Evolutionary conservation across 2,329 filamentous ascomycete genomes (phyloP), one percentile per base, ranked within the genome.

Genomic region (Talaromyces sp.): DNA sequence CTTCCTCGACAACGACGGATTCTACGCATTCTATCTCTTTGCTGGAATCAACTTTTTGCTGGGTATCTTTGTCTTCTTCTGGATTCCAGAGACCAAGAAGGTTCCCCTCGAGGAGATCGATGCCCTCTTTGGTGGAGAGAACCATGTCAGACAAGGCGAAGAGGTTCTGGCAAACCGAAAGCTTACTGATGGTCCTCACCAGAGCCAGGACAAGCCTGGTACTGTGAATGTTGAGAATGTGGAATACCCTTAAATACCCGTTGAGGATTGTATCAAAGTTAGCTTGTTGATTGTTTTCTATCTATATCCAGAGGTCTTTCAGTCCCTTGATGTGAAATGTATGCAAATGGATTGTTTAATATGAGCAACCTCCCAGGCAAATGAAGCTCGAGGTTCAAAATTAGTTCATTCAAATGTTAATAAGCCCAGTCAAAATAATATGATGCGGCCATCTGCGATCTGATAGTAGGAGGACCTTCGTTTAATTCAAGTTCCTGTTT

Each of bases 1-100:
- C 11, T 88, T 88, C 75, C 77, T 88, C 14, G 75, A 80, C 48
- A 84, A 86, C 63, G 74, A 75, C 45, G 78, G 79, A 14, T 82
- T 81, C 65, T 82, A 80, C 57, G 79, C 79, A 5, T 82, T 82
- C 58, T 82, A 81, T 68, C 79, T 82, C 74, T 82, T 82, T 52
- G 78, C 77, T 0, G 79, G 76, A 6, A 77, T 79, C 49, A 80
- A 82, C 63, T 67, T 82, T 58, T 56, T 80, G 35, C 73, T 82
- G n/a, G 74, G 72, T 13, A 33, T 71, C 30, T 82, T 80, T 51
- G 79, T 82, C 35, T 81, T 64, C 59, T 81, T 81, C 67, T 73
- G 75, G 53, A 70, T 82, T 45, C 80, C 80, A 6, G 80, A 82
- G 68, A 82, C 80, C 17, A 81, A 80, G 65, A 60, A 71, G 53